phyloP scores from a whole-genome alignment of 2,329 filamentous ascomycete species.

The Cladophialophora psammophila region DNA sequence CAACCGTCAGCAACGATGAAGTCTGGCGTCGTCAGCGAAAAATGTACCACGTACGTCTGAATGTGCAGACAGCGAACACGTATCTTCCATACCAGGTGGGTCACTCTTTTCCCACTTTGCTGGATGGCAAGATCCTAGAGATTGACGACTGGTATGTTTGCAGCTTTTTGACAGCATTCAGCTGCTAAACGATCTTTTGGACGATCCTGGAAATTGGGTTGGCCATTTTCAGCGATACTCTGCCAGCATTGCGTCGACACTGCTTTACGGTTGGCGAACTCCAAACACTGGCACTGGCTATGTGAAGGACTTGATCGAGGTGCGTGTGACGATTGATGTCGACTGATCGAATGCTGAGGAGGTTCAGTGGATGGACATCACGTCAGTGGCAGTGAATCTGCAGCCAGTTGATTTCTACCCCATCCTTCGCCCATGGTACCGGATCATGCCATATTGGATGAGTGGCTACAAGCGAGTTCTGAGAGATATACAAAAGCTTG shows the following conservation, averaged over 20 bases:
- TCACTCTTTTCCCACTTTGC: no score
- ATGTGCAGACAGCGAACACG: not conserved
- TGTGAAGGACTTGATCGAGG: not conserved
- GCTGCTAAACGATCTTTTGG: not conserved
- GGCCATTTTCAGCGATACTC: not conserved
- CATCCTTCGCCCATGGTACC: not conserved
- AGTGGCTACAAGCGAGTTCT: not conserved
- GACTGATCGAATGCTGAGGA: no score
- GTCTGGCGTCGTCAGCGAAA: not conserved
- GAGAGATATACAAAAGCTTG: not conserved
- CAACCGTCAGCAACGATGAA: not conserved
- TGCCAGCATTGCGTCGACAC: not conserved
- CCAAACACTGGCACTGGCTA: not conserved
- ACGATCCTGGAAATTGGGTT: not conserved
- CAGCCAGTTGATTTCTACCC: not conserved
- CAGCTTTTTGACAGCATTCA: not conserved
- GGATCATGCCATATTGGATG: not conserved
- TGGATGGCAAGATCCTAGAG: not conserved
- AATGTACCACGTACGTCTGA: slow-evolving; percentile 2
- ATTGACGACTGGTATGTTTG: not conserved
- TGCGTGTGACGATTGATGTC: no score
- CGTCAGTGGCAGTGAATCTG: not conserved
- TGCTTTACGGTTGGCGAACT: not conserved
- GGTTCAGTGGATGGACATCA: not conserved
- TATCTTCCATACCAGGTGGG: slow-evolving; percentile 3